Evolutionary conservation across 2,329 filamentous ascomycete species (phyloP), one percentile per base, ranked within the genome.

Genomic region (Colletotrichum falcatum): DNA sequence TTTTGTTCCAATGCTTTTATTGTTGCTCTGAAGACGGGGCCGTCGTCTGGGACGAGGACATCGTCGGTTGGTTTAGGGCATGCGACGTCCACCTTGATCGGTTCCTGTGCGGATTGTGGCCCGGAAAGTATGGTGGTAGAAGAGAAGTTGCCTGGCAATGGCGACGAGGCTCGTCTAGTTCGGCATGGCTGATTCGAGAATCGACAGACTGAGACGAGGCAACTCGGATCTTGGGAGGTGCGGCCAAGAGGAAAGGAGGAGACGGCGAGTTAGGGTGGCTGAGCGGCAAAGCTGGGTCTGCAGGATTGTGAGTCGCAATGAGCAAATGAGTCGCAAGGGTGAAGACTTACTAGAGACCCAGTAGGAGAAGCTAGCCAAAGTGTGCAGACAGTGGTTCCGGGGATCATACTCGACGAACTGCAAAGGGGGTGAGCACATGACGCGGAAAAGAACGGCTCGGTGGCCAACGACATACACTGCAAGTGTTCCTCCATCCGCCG

Each of bases 381-480:
- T 95, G 75, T 97, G 90, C 71, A 99, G 83, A 73, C 92, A 90
- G 82, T 99, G 96, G 42, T 94, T 94, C 75, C 95, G 90, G 78
- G 96, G 92, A 81, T 99, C 95, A 78, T 99, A 99, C 81, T 99
- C 96, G 75, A 98, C 92, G 82, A 99, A 98, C 92, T 94, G 75
- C 49, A 54, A 48, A 44, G 26, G 28, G 28, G 35, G 66, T 82
- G 72, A 81, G 78, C 74, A 74, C 60, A 64, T 51, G 37, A 20
- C 70, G 62, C 58, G 46, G 14, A 12, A 63, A 58, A 53, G 16
- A 14, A n/a, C 37, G 28, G 30, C 37, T 26, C 20, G n/a, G 20
- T 33, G n/a, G 16, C 14, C 39, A 53, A 82, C 88, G 73, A 82
- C 88, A 73, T 85, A 94, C 92, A 79, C 94, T 98, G 86, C 96